Percentiles rank a stretch among this genome's conserved stretches.
phyloP scores from a whole-genome alignment of 768 basidiomycete species.

The Xerocomus spinulosus region DNA sequence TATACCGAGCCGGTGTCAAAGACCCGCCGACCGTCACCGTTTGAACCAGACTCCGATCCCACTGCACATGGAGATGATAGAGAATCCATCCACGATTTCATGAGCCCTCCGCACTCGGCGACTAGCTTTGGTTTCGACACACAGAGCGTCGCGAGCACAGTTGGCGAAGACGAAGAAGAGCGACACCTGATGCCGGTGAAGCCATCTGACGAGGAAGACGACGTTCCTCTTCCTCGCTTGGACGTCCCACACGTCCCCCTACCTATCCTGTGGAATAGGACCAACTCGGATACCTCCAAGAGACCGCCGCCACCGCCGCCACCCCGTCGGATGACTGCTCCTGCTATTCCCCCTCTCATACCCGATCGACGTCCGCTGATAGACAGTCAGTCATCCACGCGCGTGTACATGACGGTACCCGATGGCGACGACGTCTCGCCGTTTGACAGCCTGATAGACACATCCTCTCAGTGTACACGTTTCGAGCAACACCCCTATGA shows the following conservation, averaged over 20 bases:
- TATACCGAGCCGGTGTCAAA: constrained; percentile 52
- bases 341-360: constrained; percentile 39
- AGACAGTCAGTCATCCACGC: constrained; percentile 11
- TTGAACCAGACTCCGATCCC: constrained; percentile 28
- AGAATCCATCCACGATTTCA: constrained; percentile 12
- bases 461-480: constrained; percentile 41
- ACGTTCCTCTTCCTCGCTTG: constrained; percentile 19
- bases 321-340: constrained; percentile 43
- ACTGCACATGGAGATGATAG: constrained; percentile 17
- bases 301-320: constrained; percentile 64
- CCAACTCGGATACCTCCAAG: constrained; percentile 21
- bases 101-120: constrained; percentile 24
- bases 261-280: constrained; percentile 21
- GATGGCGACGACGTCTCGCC: constrained; percentile 49
- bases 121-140: constrained; percentile 27
- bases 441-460: constrained; percentile 60
- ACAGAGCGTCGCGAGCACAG: constrained; percentile 41
- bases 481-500: constrained; percentile 70
- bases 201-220: constrained; percentile 22
- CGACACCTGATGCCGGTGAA: constrained; percentile 30
- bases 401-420: constrained; percentile 25
- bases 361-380: constrained; percentile 38
- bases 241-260: constrained; percentile 5
- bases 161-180: constrained; percentile 43
- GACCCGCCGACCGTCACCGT: constrained; percentile 25